Evolutionary conservation across 345 rosid genomes (phyloP).

Genomic region (Excoecaria cochinchinensis): DNA sequence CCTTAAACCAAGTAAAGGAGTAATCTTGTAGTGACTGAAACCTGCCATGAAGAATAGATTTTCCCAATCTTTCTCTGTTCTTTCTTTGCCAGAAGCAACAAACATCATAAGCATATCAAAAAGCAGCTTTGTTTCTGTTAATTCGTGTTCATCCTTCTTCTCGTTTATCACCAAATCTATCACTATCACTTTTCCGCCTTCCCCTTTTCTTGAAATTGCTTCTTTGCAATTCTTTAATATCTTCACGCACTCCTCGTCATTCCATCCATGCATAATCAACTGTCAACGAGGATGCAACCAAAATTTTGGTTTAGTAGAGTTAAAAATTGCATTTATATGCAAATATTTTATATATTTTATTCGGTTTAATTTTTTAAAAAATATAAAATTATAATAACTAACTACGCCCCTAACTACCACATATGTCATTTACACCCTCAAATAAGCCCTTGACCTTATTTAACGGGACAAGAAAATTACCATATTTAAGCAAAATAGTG

Average conservation of each 20-base stretch:
- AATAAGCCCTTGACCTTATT: too few species aligned
- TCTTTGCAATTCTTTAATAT: slow-evolving; percentile 42
- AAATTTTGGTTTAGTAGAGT: too few species aligned
- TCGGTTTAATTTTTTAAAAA: too few species aligned
- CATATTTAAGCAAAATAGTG: too few species aligned
- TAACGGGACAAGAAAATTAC: too few species aligned
- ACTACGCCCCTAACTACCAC: too few species aligned
- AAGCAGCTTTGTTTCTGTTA: slow-evolving; percentile 38
- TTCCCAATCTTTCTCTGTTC: slow-evolving; percentile 46
- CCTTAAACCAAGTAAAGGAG: slow-evolving; percentile 39
- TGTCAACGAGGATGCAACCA: slow-evolving; percentile 3
- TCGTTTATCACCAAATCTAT: slow-evolving; percentile 39
- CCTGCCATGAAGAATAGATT: slow-evolving; percentile 37
- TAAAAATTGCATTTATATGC: too few species aligned
- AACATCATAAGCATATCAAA: slow-evolving; percentile 46
- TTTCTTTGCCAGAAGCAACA: slow-evolving; percentile 29
- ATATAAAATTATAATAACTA: too few species aligned
- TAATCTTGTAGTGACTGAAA: slow-evolving; percentile 38
- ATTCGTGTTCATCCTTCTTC: slow-evolving; percentile 29
- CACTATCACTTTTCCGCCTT: slow-evolving; percentile 35
- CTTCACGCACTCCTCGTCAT: slow-evolving; percentile 47
- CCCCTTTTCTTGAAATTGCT: slow-evolving; percentile 26
- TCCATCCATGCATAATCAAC: slow-evolving; percentile 38
- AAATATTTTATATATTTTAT: too few species aligned
- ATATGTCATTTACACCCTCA: too few species aligned